phyloP scores from a whole-genome alignment of 805 yeast genomes.

The Wickerhamiella azymoides region DNA sequence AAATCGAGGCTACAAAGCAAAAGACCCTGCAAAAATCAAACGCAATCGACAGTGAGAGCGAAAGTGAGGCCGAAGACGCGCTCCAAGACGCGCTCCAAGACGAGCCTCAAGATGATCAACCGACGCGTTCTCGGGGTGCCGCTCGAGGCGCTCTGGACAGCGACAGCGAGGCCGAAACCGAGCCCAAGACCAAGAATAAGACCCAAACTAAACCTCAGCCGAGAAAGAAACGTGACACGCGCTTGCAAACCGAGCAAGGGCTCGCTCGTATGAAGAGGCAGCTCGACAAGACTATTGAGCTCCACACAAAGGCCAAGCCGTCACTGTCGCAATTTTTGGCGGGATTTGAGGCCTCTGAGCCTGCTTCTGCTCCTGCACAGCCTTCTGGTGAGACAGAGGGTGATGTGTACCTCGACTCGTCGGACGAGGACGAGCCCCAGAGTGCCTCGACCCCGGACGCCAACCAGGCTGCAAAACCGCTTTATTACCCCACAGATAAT shows the following conservation, averaged over 20 bases:
- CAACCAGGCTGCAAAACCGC: neutral
- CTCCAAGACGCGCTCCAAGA: no score
- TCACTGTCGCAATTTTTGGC: neutral
- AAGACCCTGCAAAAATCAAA: no score
- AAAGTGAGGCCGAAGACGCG: no score
- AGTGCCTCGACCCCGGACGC: neutral
- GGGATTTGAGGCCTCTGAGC: neutral
- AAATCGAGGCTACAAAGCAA: no score
- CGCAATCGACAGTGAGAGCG: no score
- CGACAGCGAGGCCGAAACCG: no score
- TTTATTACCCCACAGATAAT: neutral
- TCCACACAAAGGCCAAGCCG: neutral
- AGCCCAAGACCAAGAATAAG: neutral
- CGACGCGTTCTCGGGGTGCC: no score
- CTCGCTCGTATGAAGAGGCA: constrained; percentile 4
- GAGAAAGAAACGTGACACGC: neutral
- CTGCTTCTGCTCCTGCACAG: neutral
- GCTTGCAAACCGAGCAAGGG: constrained; percentile 3
- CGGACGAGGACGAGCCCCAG: neutral
- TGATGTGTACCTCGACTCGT: neutral
- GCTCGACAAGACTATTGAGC: neutral
- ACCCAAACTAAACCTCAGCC: neutral
- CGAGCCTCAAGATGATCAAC: no score
- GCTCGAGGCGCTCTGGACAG: no score
- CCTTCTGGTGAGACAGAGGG: neutral